A percentile compares a stretch with the other conserved stretches of the same genome.
phyloP scores from a whole-genome alignment of 495 filamentous ascomycete genomes.

The Aspergillus ostianus region DNA sequence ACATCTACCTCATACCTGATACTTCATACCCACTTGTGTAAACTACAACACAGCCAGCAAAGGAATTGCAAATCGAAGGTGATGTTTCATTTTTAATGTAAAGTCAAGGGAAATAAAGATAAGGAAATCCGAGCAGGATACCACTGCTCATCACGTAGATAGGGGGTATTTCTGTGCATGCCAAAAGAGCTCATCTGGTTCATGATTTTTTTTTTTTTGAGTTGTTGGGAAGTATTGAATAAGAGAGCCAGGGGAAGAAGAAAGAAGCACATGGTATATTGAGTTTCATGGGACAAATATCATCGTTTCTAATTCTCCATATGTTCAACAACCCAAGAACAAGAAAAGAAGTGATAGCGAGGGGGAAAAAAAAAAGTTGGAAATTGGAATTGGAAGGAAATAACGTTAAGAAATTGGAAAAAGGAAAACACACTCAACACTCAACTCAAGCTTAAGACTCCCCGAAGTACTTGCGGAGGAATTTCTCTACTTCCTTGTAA shows the following conservation, averaged over 20 bases:
- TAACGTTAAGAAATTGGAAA: neutral
- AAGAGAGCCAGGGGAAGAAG: neutral
- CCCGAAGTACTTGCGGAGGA: constrained; percentile 71
- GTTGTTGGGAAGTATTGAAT: neutral
- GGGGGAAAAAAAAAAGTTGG: constrained; percentile 19
- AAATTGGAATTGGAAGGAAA: constrained; percentile 2
- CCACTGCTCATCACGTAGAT: neutral
- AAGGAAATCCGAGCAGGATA: neutral
- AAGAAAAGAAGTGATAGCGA: neutral
- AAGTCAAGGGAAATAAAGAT: neutral
- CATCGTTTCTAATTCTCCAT: neutral
- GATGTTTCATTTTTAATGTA: neutral
- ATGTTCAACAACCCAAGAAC: neutral
- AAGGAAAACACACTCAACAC: neutral
- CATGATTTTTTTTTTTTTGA: neutral
- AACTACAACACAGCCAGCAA: too few species aligned
- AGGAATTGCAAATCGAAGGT: neutral
- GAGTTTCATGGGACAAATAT: neutral
- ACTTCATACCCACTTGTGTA: too few species aligned
- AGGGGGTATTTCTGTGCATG: neutral
- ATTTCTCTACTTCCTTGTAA: constrained; percentile 69
- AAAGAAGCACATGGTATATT: neutral
- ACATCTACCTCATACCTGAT: too few species aligned
- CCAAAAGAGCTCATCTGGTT: too few species aligned
- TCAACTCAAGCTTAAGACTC: constrained; percentile 22